Conservation (phyloP, 1,284 basidiomycete species). For the Ganoderma leucocontextum region DNA sequence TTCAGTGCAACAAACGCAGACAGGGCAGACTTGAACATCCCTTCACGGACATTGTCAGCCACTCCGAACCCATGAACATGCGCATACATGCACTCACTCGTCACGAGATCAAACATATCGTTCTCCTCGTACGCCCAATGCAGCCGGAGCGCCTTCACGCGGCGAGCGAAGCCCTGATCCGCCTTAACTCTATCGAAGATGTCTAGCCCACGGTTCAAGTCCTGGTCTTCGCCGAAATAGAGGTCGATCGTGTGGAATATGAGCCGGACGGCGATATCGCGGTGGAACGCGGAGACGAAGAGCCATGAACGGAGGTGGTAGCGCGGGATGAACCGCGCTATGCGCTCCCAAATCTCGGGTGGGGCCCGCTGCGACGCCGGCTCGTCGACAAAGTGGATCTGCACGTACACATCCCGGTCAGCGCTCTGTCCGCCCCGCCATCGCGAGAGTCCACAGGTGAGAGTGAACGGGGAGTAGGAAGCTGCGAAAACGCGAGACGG, state of each 20-base stretch:
- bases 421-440: not conserved
- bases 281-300: slow-evolving; percentile 66
- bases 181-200: slow-evolving; percentile 70
- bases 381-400: slow-evolving; percentile 61
- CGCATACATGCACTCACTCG: slow-evolving; percentile 49
- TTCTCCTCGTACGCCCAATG: slow-evolving; percentile 75
- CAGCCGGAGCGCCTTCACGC: slow-evolving; percentile 62
- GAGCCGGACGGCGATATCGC: slow-evolving; percentile 65
- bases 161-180: slow-evolving; percentile 64
- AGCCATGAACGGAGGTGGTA: slow-evolving; percentile 73
- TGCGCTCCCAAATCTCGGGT: slow-evolving; percentile 71
- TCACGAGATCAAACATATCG: slow-evolving; percentile 70
- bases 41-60: slow-evolving; percentile 37
- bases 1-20: slow-evolving; percentile 64
- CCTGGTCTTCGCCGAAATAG: slow-evolving; percentile 68
- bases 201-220: slow-evolving; percentile 64
- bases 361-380: slow-evolving; percentile 67
- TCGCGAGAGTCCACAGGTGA: not conserved
- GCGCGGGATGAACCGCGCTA: slow-evolving; percentile 66
- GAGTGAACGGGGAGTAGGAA: not conserved
- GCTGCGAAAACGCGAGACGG: not conserved
- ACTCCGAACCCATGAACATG: not conserved
- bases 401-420: slow-evolving; percentile 9
- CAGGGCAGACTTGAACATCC: slow-evolving; percentile 65
- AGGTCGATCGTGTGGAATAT: slow-evolving; percentile 72